These are phyloP conservation scores for Rhodotorula mucilaginosa DNA, from an alignment of 1,284 basidiomycete species.

Conservation along the genomic window DNA sequence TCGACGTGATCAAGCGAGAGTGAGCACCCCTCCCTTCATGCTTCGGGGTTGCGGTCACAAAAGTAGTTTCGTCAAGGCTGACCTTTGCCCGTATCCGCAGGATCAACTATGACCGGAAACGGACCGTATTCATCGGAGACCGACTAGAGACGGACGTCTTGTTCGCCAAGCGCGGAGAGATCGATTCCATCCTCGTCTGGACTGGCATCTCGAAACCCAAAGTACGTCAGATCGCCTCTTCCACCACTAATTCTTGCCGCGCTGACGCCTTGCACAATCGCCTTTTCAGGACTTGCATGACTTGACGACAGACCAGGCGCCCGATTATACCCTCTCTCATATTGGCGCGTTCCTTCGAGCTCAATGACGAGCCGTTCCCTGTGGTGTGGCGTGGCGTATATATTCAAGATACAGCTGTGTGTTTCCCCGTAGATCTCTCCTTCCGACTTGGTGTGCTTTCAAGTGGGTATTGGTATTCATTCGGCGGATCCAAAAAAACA, in stretches of 20 bases:
- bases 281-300: slow-evolving; percentile 42
- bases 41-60: too few relatives aligned
- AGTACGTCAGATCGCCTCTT: neutral
- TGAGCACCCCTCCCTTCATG: slow-evolving; percentile 46
- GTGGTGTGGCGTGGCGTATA: too few relatives aligned
- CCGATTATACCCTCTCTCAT: slow-evolving; percentile 31
- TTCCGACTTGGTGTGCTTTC: too few relatives aligned
- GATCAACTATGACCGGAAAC: slow-evolving; percentile 68
- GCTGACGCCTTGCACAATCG: neutral
- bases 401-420: too few relatives aligned
- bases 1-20: slow-evolving; percentile 94
- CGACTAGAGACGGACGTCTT: slow-evolving; percentile 90
- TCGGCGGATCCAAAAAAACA: too few relatives aligned
- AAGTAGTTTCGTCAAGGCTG: too few relatives aligned
- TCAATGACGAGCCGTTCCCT: neutral
- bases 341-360: slow-evolving; percentile 28
- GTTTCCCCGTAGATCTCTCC: too few relatives aligned
- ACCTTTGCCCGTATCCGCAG: neutral
- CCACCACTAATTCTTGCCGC: neutral
- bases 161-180: slow-evolving; percentile 77
- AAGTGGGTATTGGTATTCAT: too few relatives aligned
- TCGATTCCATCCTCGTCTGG: slow-evolving; percentile 83
- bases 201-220: slow-evolving; percentile 60
- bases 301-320: slow-evolving; percentile 10
- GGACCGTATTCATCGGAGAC: slow-evolving; percentile 94